Evolutionary conservation across 2,329 filamentous ascomycete genomes (phyloP), one percentile per base, ranked within the genome.

Genomic region (Ophiocordyceps camponoti-rufipedis): DNA sequence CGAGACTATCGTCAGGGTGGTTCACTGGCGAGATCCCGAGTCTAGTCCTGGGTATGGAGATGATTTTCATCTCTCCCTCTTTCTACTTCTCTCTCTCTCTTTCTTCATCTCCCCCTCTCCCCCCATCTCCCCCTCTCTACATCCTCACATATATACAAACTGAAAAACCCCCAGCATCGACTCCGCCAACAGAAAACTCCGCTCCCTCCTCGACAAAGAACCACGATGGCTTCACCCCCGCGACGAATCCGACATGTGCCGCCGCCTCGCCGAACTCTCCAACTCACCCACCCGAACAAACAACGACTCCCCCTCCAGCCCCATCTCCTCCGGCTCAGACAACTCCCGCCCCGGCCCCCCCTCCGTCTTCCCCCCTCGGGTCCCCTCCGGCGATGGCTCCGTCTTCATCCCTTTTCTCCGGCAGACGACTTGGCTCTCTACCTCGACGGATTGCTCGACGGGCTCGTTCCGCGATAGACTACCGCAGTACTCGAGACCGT

Each of bases 171-270:
- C 13, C n/a, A 28, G 39, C 9, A 32, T 46, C 41, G 73, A 76
- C 51, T 75, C 74, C 28, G 72, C 70, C 32, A 72, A 74, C 53
- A 77, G 78, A 59, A 74, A 70, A 19, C 67, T 77, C 50, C 70
- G 71, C 45, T 61, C 63, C 8, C 66, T 75, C 49, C 65, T 78
- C 31, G 73, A 75, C 50, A 74, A 77, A 49, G 71, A 78, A 35
- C 71, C 73, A 29, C 66, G 74, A 54, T 75, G 73, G 65, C 62
- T 77, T 44, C 68, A 71, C 18, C 72, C 74, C 1, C 67, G 65
- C 48, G 66, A 62, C 33, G 60, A 66, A 11, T 62, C 65, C 16
- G 72, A 77, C 44, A 73, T 75, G 66, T 60, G 60, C 41, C 63
- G 65, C 31, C 70, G 72, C 28, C 63, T 75, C 44, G 58, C 58